These are phyloP conservation scores for Euphorbia peplus DNA, from an alignment of 345 rosid species.

Conservation along the genomic window DNA sequence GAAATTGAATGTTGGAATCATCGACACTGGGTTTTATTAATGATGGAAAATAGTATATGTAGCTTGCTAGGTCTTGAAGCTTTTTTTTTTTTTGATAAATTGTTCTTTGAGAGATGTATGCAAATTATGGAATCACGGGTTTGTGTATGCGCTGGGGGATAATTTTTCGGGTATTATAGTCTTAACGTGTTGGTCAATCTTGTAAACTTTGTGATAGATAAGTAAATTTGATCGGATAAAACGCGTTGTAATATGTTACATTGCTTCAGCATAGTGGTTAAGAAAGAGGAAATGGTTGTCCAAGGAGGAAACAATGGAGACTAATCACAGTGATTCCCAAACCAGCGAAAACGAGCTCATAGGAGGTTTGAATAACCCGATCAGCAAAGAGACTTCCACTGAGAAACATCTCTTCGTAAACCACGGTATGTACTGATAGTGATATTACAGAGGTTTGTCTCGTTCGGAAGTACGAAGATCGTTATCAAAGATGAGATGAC, in stretches of 20 bases:
- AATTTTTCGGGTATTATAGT: background rate
- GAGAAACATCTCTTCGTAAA: constrained; percentile 13
- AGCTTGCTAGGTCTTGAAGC: background rate
- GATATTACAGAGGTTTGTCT: too few species aligned
- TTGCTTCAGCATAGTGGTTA: background rate
- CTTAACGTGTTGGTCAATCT: background rate
- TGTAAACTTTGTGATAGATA: background rate
- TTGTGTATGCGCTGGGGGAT: background rate
- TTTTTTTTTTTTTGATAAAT: too few species aligned
- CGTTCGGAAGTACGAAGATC: background rate
- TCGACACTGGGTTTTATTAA: background rate
- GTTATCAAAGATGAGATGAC: background rate
- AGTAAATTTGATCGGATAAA: background rate
- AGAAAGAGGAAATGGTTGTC: constrained; percentile 5
- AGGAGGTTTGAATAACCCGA: background rate
- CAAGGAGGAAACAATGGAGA: constrained; percentile 10
- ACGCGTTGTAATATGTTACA: background rate
- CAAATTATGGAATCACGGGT: background rate
- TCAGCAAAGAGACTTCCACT: constrained; percentile 6
- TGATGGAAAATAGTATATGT: background rate
- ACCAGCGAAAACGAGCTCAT: constrained; percentile 1
- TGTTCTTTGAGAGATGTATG: background rate
- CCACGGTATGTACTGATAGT: constrained; percentile 15
- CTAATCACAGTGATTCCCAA: background rate
- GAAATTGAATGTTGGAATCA: background rate